phyloP scores from a whole-genome alignment of 108 stramenopile genomes.

The Stephanodiscus minutulus region DNA sequence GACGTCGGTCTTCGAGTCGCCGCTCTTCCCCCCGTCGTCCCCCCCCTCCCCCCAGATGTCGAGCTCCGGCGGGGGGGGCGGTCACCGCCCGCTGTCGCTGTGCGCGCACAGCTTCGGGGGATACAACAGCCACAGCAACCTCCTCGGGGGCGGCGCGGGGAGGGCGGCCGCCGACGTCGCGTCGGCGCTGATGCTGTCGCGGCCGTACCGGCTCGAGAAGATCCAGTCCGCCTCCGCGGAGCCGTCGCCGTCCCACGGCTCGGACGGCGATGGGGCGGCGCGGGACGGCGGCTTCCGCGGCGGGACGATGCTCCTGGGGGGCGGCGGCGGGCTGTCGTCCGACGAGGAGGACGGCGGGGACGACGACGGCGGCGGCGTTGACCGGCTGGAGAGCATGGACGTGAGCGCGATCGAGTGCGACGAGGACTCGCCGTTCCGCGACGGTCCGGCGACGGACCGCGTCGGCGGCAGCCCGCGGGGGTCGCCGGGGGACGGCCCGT shows the following conservation, averaged over 20 bases:
- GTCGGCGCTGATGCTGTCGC: constrained; percentile 1
- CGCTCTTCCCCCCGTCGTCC: constrained; percentile 8
- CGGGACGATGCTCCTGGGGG: not conserved
- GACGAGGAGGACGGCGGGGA: not conserved
- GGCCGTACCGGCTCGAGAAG: constrained; percentile 9
- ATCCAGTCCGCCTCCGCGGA: constrained; percentile 1
- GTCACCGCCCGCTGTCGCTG: constrained; percentile 6
- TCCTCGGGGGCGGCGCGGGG: constrained; percentile 1
- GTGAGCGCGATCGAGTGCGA: constrained; percentile 34
- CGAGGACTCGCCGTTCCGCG: constrained; percentile 9
- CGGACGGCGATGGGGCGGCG: not conserved
- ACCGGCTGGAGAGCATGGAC: constrained; percentile 12
- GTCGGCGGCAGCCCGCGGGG: not conserved
- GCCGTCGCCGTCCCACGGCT: not conserved
- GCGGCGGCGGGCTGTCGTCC: not conserved
- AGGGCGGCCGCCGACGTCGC: not conserved
- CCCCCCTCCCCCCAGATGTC: not conserved
- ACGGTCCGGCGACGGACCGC: not conserved
- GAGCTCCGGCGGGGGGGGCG: not conserved
- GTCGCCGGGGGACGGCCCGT: not conserved
- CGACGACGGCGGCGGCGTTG: not conserved
- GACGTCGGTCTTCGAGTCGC: constrained; percentile 35
- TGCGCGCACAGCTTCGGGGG: not conserved
- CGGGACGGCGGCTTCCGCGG: not conserved
- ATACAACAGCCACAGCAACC: not conserved